Evolutionary conservation across 2,329 filamentous ascomycete species (phyloP).

Genomic region (Seiridium cupressi): DNA sequence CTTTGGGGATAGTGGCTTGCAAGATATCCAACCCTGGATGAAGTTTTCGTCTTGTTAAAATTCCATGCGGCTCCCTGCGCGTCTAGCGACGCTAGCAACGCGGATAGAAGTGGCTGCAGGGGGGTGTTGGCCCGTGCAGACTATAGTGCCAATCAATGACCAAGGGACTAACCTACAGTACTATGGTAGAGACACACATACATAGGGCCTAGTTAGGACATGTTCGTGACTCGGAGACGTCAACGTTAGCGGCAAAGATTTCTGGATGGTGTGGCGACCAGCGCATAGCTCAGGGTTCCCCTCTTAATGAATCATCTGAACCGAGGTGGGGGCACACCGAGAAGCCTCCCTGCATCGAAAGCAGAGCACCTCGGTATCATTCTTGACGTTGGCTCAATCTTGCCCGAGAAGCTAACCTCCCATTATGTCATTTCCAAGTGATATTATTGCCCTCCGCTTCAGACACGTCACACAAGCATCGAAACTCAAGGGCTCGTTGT

Average conservation of each 20-base stretch:
- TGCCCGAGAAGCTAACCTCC: background rate
- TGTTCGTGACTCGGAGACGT: background rate
- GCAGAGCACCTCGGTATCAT: background rate
- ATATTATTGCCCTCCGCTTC: background rate
- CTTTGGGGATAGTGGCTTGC: too few relatives aligned
- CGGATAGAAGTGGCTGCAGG: background rate
- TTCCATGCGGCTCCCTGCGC: conserved; percentile 1
- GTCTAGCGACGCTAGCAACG: background rate
- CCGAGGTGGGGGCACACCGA: background rate
- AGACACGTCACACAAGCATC: background rate
- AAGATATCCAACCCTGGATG: background rate
- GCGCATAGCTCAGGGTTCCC: background rate
- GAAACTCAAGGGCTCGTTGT: too few relatives aligned
- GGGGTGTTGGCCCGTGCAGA: background rate
- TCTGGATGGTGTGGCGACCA: background rate
- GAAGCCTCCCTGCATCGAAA: background rate
- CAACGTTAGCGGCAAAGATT: background rate
- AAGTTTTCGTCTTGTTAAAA: background rate
- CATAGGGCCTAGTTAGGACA: background rate
- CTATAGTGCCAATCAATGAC: background rate
- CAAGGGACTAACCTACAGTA: background rate
- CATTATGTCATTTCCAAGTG: background rate
- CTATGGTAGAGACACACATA: background rate
- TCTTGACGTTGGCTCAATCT: background rate
- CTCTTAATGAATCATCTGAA: background rate